Conservation (phyloP, 208 protist species). For the Leishmania guyanensis region DNA sequence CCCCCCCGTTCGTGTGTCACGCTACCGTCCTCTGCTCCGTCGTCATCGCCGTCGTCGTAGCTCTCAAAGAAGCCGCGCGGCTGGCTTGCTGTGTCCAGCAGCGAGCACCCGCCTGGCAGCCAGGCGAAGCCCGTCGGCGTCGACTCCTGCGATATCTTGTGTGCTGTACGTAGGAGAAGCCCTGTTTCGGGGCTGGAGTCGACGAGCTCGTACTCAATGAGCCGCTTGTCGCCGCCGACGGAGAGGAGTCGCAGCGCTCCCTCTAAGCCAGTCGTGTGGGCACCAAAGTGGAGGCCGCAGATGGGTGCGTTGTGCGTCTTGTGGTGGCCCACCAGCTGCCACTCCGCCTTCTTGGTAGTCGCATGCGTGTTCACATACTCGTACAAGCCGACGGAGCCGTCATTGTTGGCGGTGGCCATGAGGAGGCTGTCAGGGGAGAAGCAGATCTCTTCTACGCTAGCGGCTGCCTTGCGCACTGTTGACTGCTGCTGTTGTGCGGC, state of each 20-base stretch:
- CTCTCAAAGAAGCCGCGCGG: conserved; percentile 39
- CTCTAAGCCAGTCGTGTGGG: conserved; percentile 41
- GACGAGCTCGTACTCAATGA: conserved; percentile 95
- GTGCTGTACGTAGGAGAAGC: conserved; percentile 76
- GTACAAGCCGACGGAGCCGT: conserved; percentile 92
- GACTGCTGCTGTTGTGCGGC: neutral
- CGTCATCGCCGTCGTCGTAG: conserved; percentile 2
- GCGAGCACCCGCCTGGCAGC: conserved; percentile 34
- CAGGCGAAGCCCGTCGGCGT: conserved; percentile 92
- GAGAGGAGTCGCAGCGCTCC: conserved; percentile 82
- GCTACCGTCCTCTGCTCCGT: neutral
- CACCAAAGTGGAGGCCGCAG: conserved; percentile 88
- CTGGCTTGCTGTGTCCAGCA: conserved; percentile 49
- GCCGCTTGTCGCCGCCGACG: conserved; percentile 90
- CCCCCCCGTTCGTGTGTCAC: neutral
- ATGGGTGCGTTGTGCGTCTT: conserved; percentile 91
- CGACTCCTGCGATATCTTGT: conserved; percentile 91
- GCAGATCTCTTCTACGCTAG: conserved; percentile 69
- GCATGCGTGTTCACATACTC: conserved; percentile 39
- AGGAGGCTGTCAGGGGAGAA: conserved; percentile 86
- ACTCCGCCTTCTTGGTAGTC: conserved; percentile 59
- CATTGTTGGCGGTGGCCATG: conserved; percentile 79
- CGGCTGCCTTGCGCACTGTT: conserved; percentile 57
- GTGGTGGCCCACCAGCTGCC: conserved; percentile 93
- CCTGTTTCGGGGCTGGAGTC: conserved; percentile 86